phyloP scores from a whole-genome alignment of 345 rosid species.

The Eucalyptus erythrocorys region DNA sequence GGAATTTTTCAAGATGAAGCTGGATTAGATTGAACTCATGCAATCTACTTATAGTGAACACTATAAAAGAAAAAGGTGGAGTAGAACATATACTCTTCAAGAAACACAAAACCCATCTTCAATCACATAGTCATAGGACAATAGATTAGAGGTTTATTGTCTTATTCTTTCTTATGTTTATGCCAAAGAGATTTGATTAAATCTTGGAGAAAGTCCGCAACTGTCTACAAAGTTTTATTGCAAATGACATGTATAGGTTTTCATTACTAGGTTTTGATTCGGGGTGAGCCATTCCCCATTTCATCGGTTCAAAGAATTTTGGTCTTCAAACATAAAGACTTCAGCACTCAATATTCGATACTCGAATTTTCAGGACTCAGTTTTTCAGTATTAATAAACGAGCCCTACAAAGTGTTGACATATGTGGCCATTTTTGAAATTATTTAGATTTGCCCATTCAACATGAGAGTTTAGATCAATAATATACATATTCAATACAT shows the following conservation, averaged over 20 bases:
- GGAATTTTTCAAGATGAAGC: background rate
- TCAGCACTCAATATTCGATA: too few relatives aligned
- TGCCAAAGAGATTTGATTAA: too few relatives aligned
- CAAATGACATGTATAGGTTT: background rate
- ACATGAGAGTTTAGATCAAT: too few relatives aligned
- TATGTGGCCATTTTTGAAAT: too few relatives aligned
- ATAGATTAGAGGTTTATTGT: background rate
- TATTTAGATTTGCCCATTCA: too few relatives aligned
- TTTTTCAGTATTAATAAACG: background rate
- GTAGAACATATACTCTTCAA: background rate
- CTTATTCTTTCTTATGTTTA: background rate
- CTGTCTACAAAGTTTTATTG: background rate
- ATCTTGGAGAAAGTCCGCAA: background rate
- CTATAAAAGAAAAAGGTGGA: background rate
- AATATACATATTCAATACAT: too few relatives aligned
- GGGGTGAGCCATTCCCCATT: too few relatives aligned
- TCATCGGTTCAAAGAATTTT: too few relatives aligned
- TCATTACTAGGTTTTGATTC: background rate
- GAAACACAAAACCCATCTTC: background rate
- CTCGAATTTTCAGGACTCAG: too few relatives aligned
- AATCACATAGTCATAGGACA: background rate
- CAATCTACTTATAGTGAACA: background rate
- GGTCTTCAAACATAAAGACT: too few relatives aligned
- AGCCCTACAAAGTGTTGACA: background rate
- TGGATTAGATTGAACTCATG: background rate